Conservation (phyloP, 805 yeast genomes). For the Zygoascus bituminiphila region DNA sequence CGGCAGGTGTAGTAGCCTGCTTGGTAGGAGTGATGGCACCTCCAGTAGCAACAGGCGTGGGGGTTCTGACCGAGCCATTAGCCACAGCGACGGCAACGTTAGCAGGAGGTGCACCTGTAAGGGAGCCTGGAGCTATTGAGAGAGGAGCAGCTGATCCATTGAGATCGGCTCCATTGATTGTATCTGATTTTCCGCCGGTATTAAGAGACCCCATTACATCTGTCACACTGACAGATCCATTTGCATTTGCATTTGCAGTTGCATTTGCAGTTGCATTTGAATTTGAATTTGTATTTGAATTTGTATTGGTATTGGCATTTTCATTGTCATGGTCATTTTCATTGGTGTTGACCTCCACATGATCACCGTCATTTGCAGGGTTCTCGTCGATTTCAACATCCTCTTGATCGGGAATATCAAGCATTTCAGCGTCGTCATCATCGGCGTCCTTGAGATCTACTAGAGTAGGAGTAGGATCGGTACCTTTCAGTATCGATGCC, state of each 20-base stretch:
- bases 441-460: background rate
- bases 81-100: background rate
- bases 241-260: background rate
- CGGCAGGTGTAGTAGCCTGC: background rate
- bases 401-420: background rate
- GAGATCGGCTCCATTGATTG: background rate
- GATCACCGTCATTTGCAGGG: background rate
- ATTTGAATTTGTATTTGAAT: background rate
- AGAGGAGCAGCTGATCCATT: background rate
- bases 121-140: slow-evolving; percentile 4
- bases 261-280: background rate
- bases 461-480: background rate
- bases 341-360: background rate
- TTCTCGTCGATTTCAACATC: too few species aligned
- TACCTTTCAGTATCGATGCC: background rate
- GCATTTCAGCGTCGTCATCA: background rate
- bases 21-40: background rate
- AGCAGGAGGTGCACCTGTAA: background rate
- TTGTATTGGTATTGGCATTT: background rate
- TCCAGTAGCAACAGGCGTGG: background rate
- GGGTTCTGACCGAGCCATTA: background rate
- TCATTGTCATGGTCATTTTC: background rate
- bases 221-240: background rate
- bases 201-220: background rate
- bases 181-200: background rate